Evolutionary conservation across 805 yeast species (phyloP), one percentile per base, ranked within the genome.

Genomic region (Sporopachydermia quercuum): DNA sequence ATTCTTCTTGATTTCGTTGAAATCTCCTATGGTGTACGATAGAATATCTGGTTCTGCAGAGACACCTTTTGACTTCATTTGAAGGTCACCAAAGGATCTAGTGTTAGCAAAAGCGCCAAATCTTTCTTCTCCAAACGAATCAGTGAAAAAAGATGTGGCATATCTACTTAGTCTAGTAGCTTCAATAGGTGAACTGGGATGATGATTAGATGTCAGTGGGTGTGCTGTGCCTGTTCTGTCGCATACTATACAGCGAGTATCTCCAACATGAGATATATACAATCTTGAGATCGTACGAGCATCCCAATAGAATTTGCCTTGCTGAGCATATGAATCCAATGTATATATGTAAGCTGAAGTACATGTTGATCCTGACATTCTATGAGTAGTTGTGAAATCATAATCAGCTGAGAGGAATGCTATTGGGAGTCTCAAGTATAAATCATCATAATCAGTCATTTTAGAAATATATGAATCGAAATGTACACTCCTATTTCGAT

Each of bases 121-220:
- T 42, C 97, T 56, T 52, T 81, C 84, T 51, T 86, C 94, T 4
- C 98, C 98, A 62, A 87, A 89, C 3, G 96, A 79, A 55, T 89
- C 97, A 4, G 81, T 76, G 52, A 79, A 71, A 42, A 78, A 64
- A 33, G 74, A 75, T 4, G 79, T 66, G 15, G 77, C 64, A 49
- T 67, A 80, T 45, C 72, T 70, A 18, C 80, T 66, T 36, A 91
- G 61, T 43, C 98, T 63, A 39, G 72, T 63, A 2, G 81, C 70
- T 58, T 91, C 98, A 6, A 73, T 63, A 1, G 85, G 79, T 37
- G 86, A 78, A 1, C 83, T 71, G 2, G 96, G 94, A 57, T 89
- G 96, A 57, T 91, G 98, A 27, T 76, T 71, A 30, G 71, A 66
- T 1, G 94, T 83, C 39, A 91, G 61, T 15, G 83, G 66, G 48